Conservation (phyloP, 495 filamentous ascomycete genomes). For the Filosporella fistucella region DNA sequence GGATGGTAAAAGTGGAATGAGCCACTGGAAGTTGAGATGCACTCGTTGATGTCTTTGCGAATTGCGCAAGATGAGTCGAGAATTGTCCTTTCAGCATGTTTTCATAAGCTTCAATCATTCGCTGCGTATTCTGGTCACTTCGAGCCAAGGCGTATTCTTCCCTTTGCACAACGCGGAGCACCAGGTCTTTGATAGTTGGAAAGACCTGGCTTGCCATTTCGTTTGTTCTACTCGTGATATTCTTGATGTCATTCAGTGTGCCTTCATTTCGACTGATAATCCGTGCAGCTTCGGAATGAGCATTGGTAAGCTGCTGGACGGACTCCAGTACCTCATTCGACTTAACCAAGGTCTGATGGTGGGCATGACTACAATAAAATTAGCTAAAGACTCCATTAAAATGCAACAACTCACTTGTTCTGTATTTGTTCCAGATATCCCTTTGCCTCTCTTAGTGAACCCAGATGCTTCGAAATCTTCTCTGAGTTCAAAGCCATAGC, state of each 20-base stretch:
- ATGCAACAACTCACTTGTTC: background rate
- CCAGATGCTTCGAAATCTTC: slow-evolving; percentile 9
- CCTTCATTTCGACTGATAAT: slow-evolving; percentile 1
- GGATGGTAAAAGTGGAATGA: too few species aligned
- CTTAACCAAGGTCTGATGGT: background rate
- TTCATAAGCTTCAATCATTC: background rate
- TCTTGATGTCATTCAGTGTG: background rate
- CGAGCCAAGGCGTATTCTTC: background rate
- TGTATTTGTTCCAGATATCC: slow-evolving; percentile 7
- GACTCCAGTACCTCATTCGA: background rate
- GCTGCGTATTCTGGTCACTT: background rate
- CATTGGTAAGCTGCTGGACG: background rate
- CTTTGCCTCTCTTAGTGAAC: slow-evolving; percentile 3
- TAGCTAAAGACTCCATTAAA: background rate
- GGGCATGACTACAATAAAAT: background rate
- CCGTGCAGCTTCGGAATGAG: slow-evolving; percentile 1
- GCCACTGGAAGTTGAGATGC: too few species aligned
- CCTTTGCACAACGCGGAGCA: background rate
- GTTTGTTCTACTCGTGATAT: background rate
- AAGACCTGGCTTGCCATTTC: too few species aligned
- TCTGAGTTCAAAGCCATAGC: slow-evolving; percentile 5
- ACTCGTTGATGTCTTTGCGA: too few species aligned
- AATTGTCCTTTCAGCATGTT: background rate
- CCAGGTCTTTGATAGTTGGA: too few species aligned
- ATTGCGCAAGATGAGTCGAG: too few species aligned